Evolutionary conservation across 805 yeast genomes (phyloP), one percentile per base, ranked within the genome.

Genomic region (Pichia occidentalis): DNA sequence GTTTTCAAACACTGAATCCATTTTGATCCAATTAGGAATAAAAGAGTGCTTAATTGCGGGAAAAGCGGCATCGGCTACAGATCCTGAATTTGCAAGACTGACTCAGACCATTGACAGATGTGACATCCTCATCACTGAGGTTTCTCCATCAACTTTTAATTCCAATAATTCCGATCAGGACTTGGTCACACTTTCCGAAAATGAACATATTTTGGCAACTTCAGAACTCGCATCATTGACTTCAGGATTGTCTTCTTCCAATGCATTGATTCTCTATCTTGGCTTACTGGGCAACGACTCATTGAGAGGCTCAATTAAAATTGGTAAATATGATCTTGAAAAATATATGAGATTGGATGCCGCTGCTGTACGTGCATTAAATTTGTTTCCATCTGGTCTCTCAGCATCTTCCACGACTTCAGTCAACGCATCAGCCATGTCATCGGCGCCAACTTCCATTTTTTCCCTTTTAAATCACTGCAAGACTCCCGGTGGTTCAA

Each of bases 331-430:
- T 57, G 78, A 80, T 41, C 67, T 90, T 34, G 66, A 75, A n/a
- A 78, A 82, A 46, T 88, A 70, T 57, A 85, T 92, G 95, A 83
- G 85, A 52, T 69, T 92, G 34, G 99, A 92, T 55, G 76, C 90
- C 5, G 78, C 97, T 1, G 95, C 97, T 0, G 75, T 88, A 37
- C 77, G 77, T 40, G 95, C 97, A 0, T 65, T 92, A 43, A 90
- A 90, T 54, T 66, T 92, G 20, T 85, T 88, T 63, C 95, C 97
- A 9, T 59, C 65, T 4, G 61, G 67, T 7, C 33, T 35, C 19
- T 7, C 32, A 24, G 23, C 22, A 13, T 21, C 13, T 9, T 13
- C 19, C 10, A 16, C 32, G 7, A 24, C 21, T 28, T 17, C 14
- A 11, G 26, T n/a, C 17, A 52, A 60, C 39, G 67, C 68, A 17